These are phyloP conservation scores for Phytophthora sp. DNA, from an alignment of 352 stramenopile genomes.

Conservation along the genomic window DNA sequence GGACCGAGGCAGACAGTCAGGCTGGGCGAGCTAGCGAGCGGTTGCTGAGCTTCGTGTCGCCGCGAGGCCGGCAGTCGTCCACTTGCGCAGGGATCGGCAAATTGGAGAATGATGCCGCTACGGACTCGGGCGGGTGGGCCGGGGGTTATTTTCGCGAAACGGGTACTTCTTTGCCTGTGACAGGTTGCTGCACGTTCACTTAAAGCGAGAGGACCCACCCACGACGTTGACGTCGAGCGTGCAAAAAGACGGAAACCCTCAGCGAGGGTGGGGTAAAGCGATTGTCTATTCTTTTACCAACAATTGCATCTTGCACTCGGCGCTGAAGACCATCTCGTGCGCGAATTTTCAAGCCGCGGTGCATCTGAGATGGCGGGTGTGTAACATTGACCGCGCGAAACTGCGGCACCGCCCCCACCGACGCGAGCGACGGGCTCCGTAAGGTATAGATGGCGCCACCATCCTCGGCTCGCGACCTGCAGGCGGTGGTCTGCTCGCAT, in stretches of 20 bases:
- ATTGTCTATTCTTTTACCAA: constrained; percentile 26
- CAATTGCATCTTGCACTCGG: constrained; percentile 8
- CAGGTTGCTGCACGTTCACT: constrained; percentile 18
- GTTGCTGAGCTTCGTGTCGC: constrained; percentile 17
- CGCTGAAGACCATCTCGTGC: constrained; percentile 30
- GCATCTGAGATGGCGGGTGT: constrained; percentile 48
- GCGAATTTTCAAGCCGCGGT: constrained; percentile 27
- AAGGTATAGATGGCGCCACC: constrained; percentile 25
- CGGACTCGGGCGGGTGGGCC: constrained; percentile 15
- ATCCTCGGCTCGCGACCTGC: constrained; percentile 2
- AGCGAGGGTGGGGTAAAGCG: constrained; percentile 26
- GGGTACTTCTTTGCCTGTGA: constrained; percentile 24
- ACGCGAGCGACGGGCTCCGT: constrained; percentile 12
- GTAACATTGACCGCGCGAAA: constrained; percentile 34
- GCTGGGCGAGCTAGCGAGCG: too few species aligned
- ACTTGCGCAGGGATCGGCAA: constrained; percentile 44
- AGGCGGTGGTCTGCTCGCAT: constrained; percentile 30
- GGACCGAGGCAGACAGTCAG: not conserved
- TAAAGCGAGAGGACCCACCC: constrained; percentile 23
- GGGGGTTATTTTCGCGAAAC: constrained; percentile 47
- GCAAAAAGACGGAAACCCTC: constrained; percentile 44
- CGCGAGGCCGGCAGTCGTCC: constrained; percentile 22
- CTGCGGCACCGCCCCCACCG: not conserved
- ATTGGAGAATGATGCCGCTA: constrained; percentile 58
- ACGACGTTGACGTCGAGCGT: constrained; percentile 2